A percentile compares a stretch with the other conserved stretches of the same genome.
Evolutionary conservation across 192 early-diverging fungal species (phyloP).

Genomic region (Entrophospora sp.): DNA sequence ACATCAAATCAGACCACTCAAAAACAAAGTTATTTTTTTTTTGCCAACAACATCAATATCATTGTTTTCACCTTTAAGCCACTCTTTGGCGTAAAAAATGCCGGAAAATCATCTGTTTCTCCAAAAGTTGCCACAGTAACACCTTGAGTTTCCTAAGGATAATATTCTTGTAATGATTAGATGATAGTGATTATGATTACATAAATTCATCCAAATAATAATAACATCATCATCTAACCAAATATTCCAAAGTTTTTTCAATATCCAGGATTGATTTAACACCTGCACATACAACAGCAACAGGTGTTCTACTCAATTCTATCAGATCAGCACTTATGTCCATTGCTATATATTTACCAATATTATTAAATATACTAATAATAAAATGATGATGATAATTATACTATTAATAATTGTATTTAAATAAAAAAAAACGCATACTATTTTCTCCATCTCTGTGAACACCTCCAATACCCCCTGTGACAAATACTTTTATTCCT

Average conservation of each 20-base stretch:
- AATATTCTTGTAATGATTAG: not conserved
- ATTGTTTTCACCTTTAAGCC: constrained; percentile 50
- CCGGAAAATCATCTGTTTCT: constrained; percentile 63
- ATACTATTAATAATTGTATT: not conserved
- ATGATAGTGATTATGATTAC: not conserved
- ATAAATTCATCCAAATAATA: not conserved
- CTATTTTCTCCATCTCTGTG: constrained; percentile 71
- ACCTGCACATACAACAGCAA: constrained; percentile 93
- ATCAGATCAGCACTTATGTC: constrained; percentile 91
- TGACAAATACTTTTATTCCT: constrained; percentile 88
- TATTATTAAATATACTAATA: not conserved
- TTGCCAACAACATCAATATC: not conserved
- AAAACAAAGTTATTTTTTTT: not conserved
- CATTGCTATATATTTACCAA: constrained; percentile 38
- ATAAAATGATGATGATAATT: not conserved
- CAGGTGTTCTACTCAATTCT: constrained; percentile 83
- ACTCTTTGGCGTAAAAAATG: constrained; percentile 79
- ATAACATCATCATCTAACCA: constrained; percentile 29
- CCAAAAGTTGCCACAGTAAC: constrained; percentile 82
- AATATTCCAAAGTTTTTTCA: constrained; percentile 78
- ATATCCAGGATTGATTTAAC: constrained; percentile 96
- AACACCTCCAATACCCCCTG: constrained; percentile 93
- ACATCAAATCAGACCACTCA: not conserved
- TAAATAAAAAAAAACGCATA: no score
- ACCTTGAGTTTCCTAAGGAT: constrained; percentile 82